These are phyloP conservation scores for Colletotrichum falcatum DNA, from an alignment of 2,329 filamentous ascomycete genomes.

Conservation along the genomic window DNA sequence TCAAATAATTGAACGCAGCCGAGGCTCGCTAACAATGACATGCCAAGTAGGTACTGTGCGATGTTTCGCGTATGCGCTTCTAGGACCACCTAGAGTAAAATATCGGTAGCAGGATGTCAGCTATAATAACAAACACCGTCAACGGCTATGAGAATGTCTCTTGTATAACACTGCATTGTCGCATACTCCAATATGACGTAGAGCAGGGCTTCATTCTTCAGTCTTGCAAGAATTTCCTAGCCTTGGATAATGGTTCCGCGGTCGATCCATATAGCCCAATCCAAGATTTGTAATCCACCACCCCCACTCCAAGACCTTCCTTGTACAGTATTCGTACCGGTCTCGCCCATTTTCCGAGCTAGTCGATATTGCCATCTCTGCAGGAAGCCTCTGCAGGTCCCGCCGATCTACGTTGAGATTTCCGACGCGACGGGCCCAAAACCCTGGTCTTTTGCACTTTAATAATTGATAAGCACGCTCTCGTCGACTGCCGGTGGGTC, in stretches of 20 bases:
- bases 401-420: constrained; percentile 2
- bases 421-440: background rate
- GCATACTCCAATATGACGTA: background rate
- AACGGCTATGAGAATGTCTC: background rate
- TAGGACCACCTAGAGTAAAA: background rate
- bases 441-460: background rate
- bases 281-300: background rate
- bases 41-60: background rate
- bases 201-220: background rate
- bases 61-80: background rate
- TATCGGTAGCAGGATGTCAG: too few species aligned
- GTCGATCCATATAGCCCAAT: background rate
- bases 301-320: background rate
- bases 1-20: background rate
- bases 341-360: background rate
- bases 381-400: constrained; percentile 1
- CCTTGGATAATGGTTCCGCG: background rate
- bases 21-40: too few species aligned
- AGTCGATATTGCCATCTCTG: too few species aligned
- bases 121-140: background rate
- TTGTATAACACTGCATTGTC: background rate
- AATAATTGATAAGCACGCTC: constrained; percentile 14
- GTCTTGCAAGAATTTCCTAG: background rate
- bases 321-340: too few species aligned
- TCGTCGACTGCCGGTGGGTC: constrained; percentile 11